These are phyloP conservation scores for Colletotrichum ledebouriae DNA, from an alignment of 2,329 filamentous ascomycete species.

Conservation along the genomic window DNA sequence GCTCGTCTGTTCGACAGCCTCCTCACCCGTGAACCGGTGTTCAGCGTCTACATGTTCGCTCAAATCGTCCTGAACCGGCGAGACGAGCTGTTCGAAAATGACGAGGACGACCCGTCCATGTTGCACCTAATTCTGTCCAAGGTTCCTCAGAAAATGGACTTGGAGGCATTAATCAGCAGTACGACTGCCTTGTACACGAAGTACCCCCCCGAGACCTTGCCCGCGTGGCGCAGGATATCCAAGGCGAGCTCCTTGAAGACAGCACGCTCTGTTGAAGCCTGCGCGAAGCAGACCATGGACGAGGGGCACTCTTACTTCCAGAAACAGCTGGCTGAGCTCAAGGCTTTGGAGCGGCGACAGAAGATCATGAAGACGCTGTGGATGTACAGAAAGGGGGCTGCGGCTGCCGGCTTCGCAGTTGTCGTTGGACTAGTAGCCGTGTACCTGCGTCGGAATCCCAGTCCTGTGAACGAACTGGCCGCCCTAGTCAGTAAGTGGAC, in stretches of 20 bases:
- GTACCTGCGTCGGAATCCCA: conserved; percentile 69
- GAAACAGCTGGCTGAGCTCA: conserved; percentile 79
- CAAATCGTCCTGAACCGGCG: conserved; percentile 86
- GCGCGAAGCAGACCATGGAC: conserved; percentile 68
- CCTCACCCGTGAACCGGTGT: conserved; percentile 87
- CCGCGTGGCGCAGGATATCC: conserved; percentile 80
- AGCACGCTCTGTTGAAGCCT: conserved; percentile 66
- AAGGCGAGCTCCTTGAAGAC: conserved; percentile 87
- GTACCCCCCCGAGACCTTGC: conserved; percentile 80
- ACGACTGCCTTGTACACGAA: conserved; percentile 73
- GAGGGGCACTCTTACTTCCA: conserved; percentile 79
- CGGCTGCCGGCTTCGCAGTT: conserved; percentile 73
- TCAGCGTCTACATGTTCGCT: conserved; percentile 92
- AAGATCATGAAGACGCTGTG: conserved; percentile 66
- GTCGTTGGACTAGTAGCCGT: conserved; percentile 77
- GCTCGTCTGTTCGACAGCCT: conserved; percentile 93
- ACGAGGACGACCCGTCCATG: conserved; percentile 88
- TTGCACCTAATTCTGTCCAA: conserved; percentile 90
- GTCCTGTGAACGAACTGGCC: conserved; percentile 41
- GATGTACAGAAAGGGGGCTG: conserved; percentile 75
- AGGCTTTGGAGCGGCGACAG: conserved; percentile 71
- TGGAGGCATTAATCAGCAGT: conserved; percentile 80
- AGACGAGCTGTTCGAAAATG: conserved; percentile 86
- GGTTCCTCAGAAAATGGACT: conserved; percentile 82
- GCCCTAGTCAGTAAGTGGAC: conserved; percentile 42